Percentiles rank a stretch among this genome's conserved stretches.
phyloP scores from a whole-genome alignment of 1,284 basidiomycete species.

The Moesziomyces sp. region DNA sequence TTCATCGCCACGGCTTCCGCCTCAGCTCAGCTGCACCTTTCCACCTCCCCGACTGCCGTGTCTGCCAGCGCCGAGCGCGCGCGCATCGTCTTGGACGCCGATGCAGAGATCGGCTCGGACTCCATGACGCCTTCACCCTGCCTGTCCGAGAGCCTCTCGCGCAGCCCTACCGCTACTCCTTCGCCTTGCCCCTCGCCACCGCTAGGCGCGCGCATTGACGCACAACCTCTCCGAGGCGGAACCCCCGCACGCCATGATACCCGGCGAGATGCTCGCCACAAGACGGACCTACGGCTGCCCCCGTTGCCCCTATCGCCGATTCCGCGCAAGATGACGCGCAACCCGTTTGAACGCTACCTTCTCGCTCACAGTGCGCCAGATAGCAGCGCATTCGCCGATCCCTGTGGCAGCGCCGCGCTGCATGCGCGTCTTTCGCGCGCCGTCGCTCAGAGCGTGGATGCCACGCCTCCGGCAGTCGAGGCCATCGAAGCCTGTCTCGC shows the following conservation, averaged over 20 bases:
- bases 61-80: slow-evolving; percentile 4
- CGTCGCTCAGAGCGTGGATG: slow-evolving; percentile 2
- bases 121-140: slow-evolving; percentile 23
- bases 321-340: slow-evolving; percentile 46
- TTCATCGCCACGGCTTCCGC: slow-evolving; percentile 11
- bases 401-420: slow-evolving; percentile 1
- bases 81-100: not conserved
- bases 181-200: slow-evolving; percentile 37
- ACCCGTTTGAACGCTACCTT: slow-evolving; percentile 45
- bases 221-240: too few relatives aligned
- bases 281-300: slow-evolving; percentile 17
- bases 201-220: not conserved
- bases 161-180: slow-evolving; percentile 35
- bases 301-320: slow-evolving; percentile 42
- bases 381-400: too few relatives aligned
- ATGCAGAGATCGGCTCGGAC: slow-evolving; percentile 1
- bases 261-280: slow-evolving; percentile 8
- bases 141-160: slow-evolving; percentile 32
- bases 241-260: not conserved
- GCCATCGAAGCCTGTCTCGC: not conserved
- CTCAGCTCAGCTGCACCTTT: too few relatives aligned
- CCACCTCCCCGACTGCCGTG: too few relatives aligned
- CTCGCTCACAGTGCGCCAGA: slow-evolving; percentile 1
- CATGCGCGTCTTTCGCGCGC: slow-evolving; percentile 13
- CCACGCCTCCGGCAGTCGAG: not conserved